Base-by-base conservation (phyloP, 176 grass and related monocot species). In the Triticum monococcum region DNA sequence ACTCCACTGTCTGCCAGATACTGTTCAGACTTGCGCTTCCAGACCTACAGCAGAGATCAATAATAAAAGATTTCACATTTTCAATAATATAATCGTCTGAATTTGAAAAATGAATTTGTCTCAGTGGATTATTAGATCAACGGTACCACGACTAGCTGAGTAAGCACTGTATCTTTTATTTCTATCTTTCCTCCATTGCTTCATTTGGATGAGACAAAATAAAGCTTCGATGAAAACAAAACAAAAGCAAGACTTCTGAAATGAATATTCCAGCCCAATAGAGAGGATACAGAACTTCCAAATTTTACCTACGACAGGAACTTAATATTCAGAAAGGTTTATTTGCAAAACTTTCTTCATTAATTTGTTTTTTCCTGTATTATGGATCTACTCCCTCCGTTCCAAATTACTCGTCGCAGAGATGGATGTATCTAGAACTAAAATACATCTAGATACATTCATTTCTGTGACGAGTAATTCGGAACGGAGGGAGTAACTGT, bases 1-100 rank as follows among this genome's bases (percentile, higher is more conserved):
- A 94, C 75, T 66, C 95, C 92, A 67, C 90, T 95, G 72, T 97
- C 87, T 71, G 95, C 92, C 84, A 97, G 86, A 92, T 97, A 95
- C 67, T 97, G 91, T 74, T 97, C 92, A 11, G 91, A 85, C 75
- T 95, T 93, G 78, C 91, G 91, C 72, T 97, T 97, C 95, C 95
- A 97, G 18, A 97, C 85, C 92, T 95, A 70, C 40, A 94, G 1
- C 14, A 89, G 41, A 45, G 3, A 68, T 40, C 30, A 72, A 77
- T 7, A 54, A 37, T 26, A 17, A 25, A 25, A 17, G 59, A 59
- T 11, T 24, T 73, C 16, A 72, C 13, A 41, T 64, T 5, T 22
- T 38, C 43, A 81, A 18, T 56, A 45, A 28, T 36, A 28, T 7
- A 57, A 50, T 75, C 9, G 8, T 52, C 20, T 0, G 3, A 11